Conservation (phyloP, 768 basidiomycete genomes). For the Trametes cingulata region DNA sequence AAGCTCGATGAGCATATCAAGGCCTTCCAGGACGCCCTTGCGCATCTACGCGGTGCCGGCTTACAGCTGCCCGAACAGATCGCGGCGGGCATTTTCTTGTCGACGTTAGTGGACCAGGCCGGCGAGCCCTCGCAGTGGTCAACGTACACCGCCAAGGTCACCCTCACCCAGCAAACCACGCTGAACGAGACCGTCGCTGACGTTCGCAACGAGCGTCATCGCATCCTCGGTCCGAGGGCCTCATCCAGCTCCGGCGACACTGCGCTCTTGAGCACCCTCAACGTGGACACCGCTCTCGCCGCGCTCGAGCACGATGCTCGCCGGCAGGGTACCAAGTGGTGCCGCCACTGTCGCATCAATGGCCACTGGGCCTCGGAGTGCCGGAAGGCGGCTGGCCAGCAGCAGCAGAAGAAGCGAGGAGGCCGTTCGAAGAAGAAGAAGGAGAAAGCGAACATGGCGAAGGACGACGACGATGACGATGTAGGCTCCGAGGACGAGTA, state of each 20-base stretch:
- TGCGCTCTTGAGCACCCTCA: background rate
- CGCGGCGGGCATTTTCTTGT: background rate
- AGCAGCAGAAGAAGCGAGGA: background rate
- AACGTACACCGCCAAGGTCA: background rate
- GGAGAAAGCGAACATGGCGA: background rate
- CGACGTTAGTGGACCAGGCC: background rate
- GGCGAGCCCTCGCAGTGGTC: background rate
- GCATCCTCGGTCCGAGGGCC: background rate
- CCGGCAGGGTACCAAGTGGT: background rate
- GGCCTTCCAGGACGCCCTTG: slow-evolving; percentile 4
- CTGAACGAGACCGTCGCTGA: slow-evolving; percentile 1
- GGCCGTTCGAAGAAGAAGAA: background rate
- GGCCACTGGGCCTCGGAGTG: slow-evolving; percentile 1
- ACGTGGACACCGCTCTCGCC: background rate
- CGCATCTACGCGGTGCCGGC: background rate
- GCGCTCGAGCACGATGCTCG: background rate
- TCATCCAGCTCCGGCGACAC: background rate
- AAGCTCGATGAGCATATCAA: background rate
- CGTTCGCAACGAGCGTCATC: slow-evolving; percentile 5
- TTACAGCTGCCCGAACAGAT: background rate
- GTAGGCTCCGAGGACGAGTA: background rate
- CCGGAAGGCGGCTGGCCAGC: background rate
- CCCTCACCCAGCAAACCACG: background rate
- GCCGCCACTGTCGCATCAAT: background rate
- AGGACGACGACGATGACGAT: background rate